These are phyloP conservation scores for Orbilia oligospora DNA, from an alignment of 2,329 filamentous ascomycete genomes.

Conservation along the genomic window DNA sequence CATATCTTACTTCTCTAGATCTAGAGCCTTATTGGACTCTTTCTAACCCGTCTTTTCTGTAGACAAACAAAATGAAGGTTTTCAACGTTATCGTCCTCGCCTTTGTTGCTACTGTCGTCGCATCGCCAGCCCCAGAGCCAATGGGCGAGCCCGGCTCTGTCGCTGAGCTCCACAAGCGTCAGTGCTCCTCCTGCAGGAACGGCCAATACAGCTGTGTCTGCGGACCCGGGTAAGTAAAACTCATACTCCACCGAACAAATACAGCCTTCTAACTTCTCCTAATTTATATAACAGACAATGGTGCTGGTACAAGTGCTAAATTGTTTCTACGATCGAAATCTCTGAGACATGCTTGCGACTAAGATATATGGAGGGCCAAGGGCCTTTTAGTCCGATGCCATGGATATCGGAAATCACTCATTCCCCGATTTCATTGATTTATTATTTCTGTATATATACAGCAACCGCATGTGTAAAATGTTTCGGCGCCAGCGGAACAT, in stretches of 20 bases:
- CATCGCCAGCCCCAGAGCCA: constrained; percentile 27
- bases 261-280: neutral
- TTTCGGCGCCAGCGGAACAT: neutral
- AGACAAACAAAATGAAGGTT: constrained; percentile 50
- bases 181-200: constrained; percentile 32
- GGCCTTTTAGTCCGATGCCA: neutral
- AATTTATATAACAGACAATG: neutral
- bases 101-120: constrained; percentile 38
- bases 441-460: constrained; percentile 14
- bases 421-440: neutral
- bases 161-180: constrained; percentile 41
- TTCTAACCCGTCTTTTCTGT: neutral
- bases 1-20: neutral
- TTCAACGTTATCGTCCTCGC: constrained; percentile 40
- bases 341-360: neutral
- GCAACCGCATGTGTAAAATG: neutral
- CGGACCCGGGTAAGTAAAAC: constrained; percentile 43
- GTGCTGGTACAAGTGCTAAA: constrained; percentile 37
- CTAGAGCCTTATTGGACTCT: too few relatives aligned
- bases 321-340: neutral
- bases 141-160: constrained; percentile 22
- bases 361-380: neutral
- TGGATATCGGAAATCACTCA: neutral
- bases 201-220: constrained; percentile 39
- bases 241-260: neutral